A percentile compares a stretch with the other conserved stretches of the same genome.
Conservation (phyloP, 768 basidiomycete genomes). For the Hygrophorus russula region DNA sequence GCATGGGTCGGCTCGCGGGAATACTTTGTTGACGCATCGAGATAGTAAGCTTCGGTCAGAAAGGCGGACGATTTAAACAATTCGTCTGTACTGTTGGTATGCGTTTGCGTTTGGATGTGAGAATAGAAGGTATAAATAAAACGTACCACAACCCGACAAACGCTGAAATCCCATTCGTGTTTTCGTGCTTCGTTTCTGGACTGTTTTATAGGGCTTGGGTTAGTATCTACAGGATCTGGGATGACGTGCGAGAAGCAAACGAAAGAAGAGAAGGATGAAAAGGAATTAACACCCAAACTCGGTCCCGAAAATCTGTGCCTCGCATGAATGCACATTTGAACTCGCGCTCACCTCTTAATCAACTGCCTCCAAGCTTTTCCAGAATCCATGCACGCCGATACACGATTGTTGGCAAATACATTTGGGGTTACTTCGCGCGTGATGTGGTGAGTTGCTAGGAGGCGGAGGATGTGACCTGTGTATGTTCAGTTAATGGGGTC, state of each 20-base stretch:
- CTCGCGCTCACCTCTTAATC: neutral
- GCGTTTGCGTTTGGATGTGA: neutral
- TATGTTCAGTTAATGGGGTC: neutral
- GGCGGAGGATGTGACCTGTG: conserved; percentile 62
- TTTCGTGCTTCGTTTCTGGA: conserved; percentile 53
- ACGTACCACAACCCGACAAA: conserved; percentile 60
- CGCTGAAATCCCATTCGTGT: conserved; percentile 55
- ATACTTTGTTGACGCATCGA: conserved; percentile 22
- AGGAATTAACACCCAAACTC: too few relatives aligned
- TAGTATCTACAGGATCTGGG: neutral
- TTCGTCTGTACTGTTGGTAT: conserved; percentile 50
- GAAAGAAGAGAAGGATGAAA: neutral
- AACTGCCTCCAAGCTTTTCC: conserved; percentile 30
- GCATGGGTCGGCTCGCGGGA: conserved; percentile 38
- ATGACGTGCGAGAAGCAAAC: too few relatives aligned
- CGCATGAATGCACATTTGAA: neutral
- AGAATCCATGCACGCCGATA: conserved; percentile 58
- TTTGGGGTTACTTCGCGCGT: conserved; percentile 58
- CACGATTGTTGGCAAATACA: conserved; percentile 61
- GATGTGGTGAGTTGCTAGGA: conserved; percentile 73
- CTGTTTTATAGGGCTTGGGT: conserved; percentile 18
- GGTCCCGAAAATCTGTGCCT: conserved; percentile 3
- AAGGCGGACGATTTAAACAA: conserved; percentile 68
- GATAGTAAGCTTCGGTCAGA: conserved; percentile 55
- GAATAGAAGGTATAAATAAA: neutral